Conservation (phyloP, 2,329 filamentous ascomycete species). For the Teratosphaeria nubilosa region DNA sequence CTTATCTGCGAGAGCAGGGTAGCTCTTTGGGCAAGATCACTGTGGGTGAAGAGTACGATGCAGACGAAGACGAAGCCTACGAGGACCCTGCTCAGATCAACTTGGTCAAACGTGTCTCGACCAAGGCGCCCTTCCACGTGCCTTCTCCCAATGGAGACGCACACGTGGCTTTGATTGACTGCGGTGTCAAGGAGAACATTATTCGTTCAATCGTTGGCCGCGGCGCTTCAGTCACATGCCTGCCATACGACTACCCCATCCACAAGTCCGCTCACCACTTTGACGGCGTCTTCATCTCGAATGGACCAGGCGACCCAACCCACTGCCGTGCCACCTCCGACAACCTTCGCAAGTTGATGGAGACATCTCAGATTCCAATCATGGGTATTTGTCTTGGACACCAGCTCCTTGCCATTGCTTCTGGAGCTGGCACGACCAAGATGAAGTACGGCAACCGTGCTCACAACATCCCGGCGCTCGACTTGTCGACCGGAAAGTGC, state of each 20-base stretch:
- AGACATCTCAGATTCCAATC: conserved; percentile 79
- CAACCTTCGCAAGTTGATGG: conserved; percentile 83
- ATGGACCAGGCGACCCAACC: conserved; percentile 94
- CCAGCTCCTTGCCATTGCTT: conserved; percentile 83
- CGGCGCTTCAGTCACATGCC: conserved; percentile 83
- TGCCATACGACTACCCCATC: conserved; percentile 94
- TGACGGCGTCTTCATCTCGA: conserved; percentile 97
- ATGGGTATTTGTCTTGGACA: conserved; percentile 98
- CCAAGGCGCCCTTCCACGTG: conserved; percentile 95
- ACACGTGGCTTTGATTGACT: conserved; percentile 92
- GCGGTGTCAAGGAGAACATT: conserved; percentile 99
- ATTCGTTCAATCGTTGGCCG: conserved; percentile 86
- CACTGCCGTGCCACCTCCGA: conserved; percentile 93
- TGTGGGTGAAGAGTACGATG: conserved; percentile 95
- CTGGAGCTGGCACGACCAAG: conserved; percentile 85
- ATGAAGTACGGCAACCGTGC: conserved; percentile 98
- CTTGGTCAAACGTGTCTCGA: conserved; percentile 89
- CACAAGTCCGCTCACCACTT: conserved; percentile 98
- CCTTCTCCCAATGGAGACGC: conserved; percentile 71
- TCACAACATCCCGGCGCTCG: conserved; percentile 94
- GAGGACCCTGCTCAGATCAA: conserved; percentile 94
- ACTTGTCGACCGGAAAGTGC: conserved; percentile 91
- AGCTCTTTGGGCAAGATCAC: conserved; percentile 92
- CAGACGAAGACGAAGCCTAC: conserved; percentile 93
- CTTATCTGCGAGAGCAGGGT: conserved; percentile 87